Base-by-base conservation (phyloP, 257 asterid species). In the Ajuga chamaepitys region DNA sequence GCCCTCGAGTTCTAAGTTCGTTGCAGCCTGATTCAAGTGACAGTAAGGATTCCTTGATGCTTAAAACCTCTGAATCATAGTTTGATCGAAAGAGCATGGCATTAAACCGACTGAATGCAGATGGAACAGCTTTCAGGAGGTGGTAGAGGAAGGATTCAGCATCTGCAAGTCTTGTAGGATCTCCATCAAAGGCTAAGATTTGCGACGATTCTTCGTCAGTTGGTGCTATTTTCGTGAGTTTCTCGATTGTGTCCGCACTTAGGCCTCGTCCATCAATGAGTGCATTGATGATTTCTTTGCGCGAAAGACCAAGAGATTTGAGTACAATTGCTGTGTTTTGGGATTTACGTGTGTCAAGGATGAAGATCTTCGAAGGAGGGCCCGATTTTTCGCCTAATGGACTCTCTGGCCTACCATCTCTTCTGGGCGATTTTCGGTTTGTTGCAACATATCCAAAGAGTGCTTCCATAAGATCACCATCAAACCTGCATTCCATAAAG, bases 381-480 rank as follows among this genome's bases (percentile, higher is more conserved):
- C 84, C 89, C 18, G 84, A 16, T 73, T 67, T 85, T 3, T 81
- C 81, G 17, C 65, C 79, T 21, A 32, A 62, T 32, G 78, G 72
- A 4, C 42, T 70, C 5, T 72, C 3, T 10, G 87, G 48, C 30
- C 46, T 59, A 1, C 37, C 12, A 44, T 76, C 86, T 11, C 73
- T 72, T 67, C 74, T 68, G 0, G 98, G 95, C 1, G 99, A 88
- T 52, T 82, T 90, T 70, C 85, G 63, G 72, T 88, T 85, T 12
- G 83, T 81, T 7, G 99, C 99, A 0, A 94, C 99, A 20, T 52
- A 81, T 30, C 99, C 99, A 47, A 94, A 94, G 50, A 94, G 91
- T 6, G 99, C 96, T 79, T 94, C 99, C 98, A 94, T 90, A 21
- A 90, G 87, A 71, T 88, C 91, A 46, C 85, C 99, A 64, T 94